Evolutionary conservation across 2,329 filamentous ascomycete species (phyloP).

Genomic region (Akanthomyces muscarius): DNA sequence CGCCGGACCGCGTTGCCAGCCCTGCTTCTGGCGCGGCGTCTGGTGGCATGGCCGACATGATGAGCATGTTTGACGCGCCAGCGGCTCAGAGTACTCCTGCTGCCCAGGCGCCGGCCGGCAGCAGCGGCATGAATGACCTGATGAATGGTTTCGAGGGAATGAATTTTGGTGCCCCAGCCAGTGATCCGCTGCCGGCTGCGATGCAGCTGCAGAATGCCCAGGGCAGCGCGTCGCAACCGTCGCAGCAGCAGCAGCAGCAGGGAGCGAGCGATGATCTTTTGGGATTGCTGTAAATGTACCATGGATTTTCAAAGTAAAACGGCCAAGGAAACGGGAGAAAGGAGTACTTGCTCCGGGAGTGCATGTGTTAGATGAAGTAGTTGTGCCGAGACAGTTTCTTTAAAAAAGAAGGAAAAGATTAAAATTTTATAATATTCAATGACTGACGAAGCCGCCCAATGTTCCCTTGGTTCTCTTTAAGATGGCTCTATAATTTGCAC

Average conservation of each 20-base stretch:
- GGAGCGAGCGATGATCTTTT: constrained; percentile 60
- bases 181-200: constrained; percentile 60
- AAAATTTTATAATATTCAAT: constrained; percentile 6
- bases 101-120: constrained; percentile 23
- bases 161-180: constrained; percentile 61
- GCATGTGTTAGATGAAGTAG: background rate
- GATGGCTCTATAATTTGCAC: background rate
- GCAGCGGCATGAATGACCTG: constrained; percentile 74
- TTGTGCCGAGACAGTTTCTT: background rate
- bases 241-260: constrained; percentile 39
- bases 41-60: constrained; percentile 58
- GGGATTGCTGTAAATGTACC: constrained; percentile 36
- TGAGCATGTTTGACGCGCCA: constrained; percentile 67
- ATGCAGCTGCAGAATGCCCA: constrained; percentile 49
- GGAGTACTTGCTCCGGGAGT: background rate
- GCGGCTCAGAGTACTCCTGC: constrained; percentile 45
- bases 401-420: background rate
- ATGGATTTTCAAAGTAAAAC: constrained; percentile 18
- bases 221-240: constrained; percentile 20
- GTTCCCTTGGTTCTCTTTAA: background rate
- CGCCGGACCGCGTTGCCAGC: constrained; percentile 65
- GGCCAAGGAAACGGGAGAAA: too few relatives aligned
- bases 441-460: background rate
- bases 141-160: constrained; percentile 85
- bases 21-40: constrained; percentile 45